A percentile compares a stretch with the other conserved stretches of the same genome.
Conservation (phyloP, 371 early-diverging fungal genomes). For the Capniomyces stellatus region DNA sequence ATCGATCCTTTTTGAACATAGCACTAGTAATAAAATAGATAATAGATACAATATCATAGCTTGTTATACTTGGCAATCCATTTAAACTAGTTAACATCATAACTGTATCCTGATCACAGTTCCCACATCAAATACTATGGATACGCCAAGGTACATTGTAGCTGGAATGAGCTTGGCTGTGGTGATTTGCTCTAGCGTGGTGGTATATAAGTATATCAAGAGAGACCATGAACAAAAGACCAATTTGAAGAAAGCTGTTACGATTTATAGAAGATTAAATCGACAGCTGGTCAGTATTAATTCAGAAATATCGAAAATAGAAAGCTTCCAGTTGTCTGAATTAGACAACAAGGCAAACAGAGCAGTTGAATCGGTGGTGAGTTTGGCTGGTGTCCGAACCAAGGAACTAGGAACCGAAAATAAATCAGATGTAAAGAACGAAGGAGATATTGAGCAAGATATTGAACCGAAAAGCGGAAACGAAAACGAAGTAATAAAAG, state of each 20-base stretch:
- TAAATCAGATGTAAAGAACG: background rate
- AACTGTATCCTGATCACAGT: too few relatives aligned
- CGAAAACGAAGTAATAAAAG: background rate
- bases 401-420: background rate
- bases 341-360: background rate
- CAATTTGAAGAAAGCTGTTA: background rate
- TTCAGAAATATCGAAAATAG: background rate
- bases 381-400: background rate
- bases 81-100: too few relatives aligned
- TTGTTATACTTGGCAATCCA: too few relatives aligned
- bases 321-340: background rate
- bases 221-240: background rate
- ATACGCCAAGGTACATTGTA: too few relatives aligned
- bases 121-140: too few relatives aligned
- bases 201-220: background rate
- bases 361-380: background rate
- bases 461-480: background rate
- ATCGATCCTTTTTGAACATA: too few relatives aligned
- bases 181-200: too few relatives aligned
- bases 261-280: background rate
- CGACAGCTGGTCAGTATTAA: background rate
- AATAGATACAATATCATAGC: too few relatives aligned
- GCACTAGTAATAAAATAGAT: too few relatives aligned
- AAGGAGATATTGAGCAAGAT: background rate
- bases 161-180: too few relatives aligned